Evolutionary conservation across 1,284 basidiomycete species (phyloP), one percentile per base, ranked within the genome.

Genomic region (Mycosarcoma maydis): DNA sequence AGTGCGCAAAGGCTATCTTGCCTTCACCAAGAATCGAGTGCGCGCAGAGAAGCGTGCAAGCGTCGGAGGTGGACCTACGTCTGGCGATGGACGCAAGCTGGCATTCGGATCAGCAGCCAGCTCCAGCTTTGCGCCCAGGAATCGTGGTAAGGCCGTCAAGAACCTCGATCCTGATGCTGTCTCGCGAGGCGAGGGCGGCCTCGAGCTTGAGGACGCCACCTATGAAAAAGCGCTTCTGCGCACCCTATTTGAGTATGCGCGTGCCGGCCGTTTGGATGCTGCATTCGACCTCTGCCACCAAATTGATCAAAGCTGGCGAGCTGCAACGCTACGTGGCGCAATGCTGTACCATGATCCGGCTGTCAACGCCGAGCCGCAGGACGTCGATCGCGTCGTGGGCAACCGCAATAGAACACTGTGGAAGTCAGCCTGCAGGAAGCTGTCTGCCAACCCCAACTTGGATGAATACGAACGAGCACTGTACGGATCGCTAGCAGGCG

Each of bases 221-320:
- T 91, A 90, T 75, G 92, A 94, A 78, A 91, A 89, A 77, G 86
- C 86, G 13, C 82, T 94, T 16, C 83, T 87, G 0, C 88, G 91
- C 55, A 87, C 89, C 0, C 80, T 94, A 16, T 94, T 91, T 82
- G 87, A 88, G 30, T 90, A 90, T 70, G 85, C 93, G 8, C 87
- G 92, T 29, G 88, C 90, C 4, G 95, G 95, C 16, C 85, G 89
- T 67, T 82, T 96, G 17, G 90, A 90, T 24, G 88, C 90, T 17
- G 94, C 94, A 0, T 85, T 94, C 9, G 89, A 91, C 34, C 83
- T 94, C 13, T 95, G 92, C 78, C 84, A 89, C 66, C 89, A 88
- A 74, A 90, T 91, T 0, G 89, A 92, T 62, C 91, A 95, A 72
- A 90, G 92, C 3, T 98, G 94, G 94, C 86, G 92, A 26, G 92